Conservation (phyloP, 306 rosid species). For the Cercis canadensis region DNA sequence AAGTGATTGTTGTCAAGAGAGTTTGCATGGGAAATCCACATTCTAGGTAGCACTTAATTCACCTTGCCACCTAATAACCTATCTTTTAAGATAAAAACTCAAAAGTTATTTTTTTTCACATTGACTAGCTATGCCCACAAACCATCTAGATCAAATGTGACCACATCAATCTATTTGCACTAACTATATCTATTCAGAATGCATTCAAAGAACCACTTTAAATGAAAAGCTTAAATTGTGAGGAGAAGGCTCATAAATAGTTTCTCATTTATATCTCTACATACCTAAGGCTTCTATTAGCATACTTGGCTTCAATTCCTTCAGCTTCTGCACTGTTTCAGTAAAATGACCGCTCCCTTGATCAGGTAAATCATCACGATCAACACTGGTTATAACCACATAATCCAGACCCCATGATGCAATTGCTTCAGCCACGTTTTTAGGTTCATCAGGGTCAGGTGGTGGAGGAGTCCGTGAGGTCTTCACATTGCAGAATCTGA, state of each 20-base stretch:
- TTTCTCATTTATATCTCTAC: not conserved
- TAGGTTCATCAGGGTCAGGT: conserved; percentile 93
- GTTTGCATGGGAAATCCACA: conserved; percentile 4
- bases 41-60: conserved; percentile 16
- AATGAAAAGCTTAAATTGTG: too few relatives aligned
- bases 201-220: too few relatives aligned
- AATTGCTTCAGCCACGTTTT: conserved; percentile 97
- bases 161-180: too few relatives aligned
- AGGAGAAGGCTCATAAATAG: too few relatives aligned
- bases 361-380: conserved; percentile 93
- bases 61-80: conserved; percentile 11
- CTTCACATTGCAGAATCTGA: conserved; percentile 96
- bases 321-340: conserved; percentile 89
- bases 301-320: conserved; percentile 85
- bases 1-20: conserved; percentile 10
- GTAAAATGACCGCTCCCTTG: conserved; percentile 98
- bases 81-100: conserved; percentile 12
- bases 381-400: conserved; percentile 98
- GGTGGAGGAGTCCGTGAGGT: conserved; percentile 97
- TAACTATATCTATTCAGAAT: too few relatives aligned
- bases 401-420: conserved; percentile 99
- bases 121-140: conserved; percentile 19
- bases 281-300: conserved; percentile 94
- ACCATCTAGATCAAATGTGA: conserved; percentile 1
- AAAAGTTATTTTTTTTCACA: conserved; percentile 25